Evolutionary conservation across 768 basidiomycete species (phyloP), one percentile per base, ranked within the genome.

Genomic region (Rubroboletus pulcherrimus): DNA sequence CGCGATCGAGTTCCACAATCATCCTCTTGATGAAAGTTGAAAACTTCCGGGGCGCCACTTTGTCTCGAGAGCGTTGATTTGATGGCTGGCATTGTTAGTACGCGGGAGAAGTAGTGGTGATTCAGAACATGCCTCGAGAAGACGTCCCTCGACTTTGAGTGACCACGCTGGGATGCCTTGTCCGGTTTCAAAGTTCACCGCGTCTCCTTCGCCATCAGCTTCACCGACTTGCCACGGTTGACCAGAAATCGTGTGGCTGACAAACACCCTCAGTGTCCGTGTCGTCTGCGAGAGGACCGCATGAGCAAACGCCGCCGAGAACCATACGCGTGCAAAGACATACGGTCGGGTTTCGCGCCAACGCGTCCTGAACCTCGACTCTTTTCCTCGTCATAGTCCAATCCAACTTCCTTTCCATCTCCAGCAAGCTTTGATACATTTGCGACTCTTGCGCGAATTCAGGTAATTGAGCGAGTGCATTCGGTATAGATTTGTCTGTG

Each of bases 331-430:
- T 0, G 45, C 19, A 0, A 24, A 7, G 37, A 63, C 64, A 26
- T 55, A 65, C 93, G 5, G 85, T 82, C 19, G 88, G 84, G 34
- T 81, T 85, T 55, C 87, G 80, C 21, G 81, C 81, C 44, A 95
- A 67, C n/a, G 92, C 85, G 66, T 98, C 94, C 66, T 93, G 90
- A 33, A 98, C 85, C 68, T 98, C 94, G 10, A 87, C 87, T 62
- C 81, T 84, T 73, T 96, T 96, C 68, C 95, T 79, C 67, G 84
- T 85, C 78, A 95, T 88, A 4, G 93, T 95, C 95, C 95, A 97
- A 71, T 98, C 94, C 15, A 98, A 75, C 68, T 88, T 91, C 55
- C 89, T 81, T 69, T 97, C 94, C 84, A 91, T 91, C 60, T 89
- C 87, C 29, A 94, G 71, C 39, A 97, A 75, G 63, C 91, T 86